Evolutionary conservation across 768 basidiomycete genomes (phyloP).

Genomic region (Naematelia aurantialba): DNA sequence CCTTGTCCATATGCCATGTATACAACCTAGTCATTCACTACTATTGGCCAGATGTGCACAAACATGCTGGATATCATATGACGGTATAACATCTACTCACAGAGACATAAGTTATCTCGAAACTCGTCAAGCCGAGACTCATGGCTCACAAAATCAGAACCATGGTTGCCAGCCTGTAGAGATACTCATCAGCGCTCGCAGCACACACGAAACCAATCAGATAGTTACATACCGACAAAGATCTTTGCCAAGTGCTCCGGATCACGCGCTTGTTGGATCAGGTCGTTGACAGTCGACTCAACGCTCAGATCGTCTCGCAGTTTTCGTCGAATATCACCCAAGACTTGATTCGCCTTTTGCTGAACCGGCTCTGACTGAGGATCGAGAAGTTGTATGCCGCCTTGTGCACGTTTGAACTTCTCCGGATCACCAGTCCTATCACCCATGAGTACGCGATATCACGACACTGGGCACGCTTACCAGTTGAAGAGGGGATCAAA

Average conservation of each 20-base stretch:
- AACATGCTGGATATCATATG: slow-evolving; percentile 6
- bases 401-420: slow-evolving; percentile 40
- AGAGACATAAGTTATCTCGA: too few species aligned
- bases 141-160: too few species aligned
- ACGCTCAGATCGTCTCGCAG: slow-evolving; percentile 76
- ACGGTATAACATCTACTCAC: not conserved
- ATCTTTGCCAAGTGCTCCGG: slow-evolving; percentile 70
- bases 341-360: slow-evolving; percentile 84
- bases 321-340: slow-evolving; percentile 74
- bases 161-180: slow-evolving; percentile 13
- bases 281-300: slow-evolving; percentile 87
- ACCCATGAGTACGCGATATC: not conserved
- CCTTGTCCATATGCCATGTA: too few species aligned
- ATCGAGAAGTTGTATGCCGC: slow-evolving; percentile 1
- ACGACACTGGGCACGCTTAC: slow-evolving; percentile 52
- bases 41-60: too few species aligned
- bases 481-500: slow-evolving; percentile 92
- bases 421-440: slow-evolving; percentile 54
- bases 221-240: slow-evolving; percentile 51
- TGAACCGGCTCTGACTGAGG: slow-evolving; percentile 59
- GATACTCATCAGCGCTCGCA: not conserved
- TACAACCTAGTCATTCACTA: too few species aligned
- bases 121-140: too few species aligned
- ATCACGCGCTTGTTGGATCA: slow-evolving; percentile 84
- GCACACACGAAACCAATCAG: not conserved